Conservation (phyloP, 75 land plant species). For the Selaginella tamariscina region DNA sequence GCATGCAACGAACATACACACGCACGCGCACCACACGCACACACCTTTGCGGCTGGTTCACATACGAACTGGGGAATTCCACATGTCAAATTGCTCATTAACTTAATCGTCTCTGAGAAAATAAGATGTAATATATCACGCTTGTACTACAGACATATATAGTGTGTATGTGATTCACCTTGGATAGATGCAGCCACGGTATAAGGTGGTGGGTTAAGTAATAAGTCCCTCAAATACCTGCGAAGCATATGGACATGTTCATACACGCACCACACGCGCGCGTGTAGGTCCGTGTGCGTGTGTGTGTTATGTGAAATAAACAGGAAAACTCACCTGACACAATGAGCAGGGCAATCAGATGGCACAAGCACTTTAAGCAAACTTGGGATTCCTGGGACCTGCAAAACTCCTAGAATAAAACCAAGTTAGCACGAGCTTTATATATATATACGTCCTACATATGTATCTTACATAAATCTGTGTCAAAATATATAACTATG, state of each 20-base stretch:
- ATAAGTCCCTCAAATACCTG: conserved; percentile 64
- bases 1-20: too few species aligned
- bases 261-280: neutral
- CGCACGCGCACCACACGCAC: too few species aligned
- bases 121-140: too few species aligned
- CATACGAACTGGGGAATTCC: conserved; percentile 88
- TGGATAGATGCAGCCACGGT: conserved; percentile 50
- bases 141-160: neutral
- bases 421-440: too few species aligned
- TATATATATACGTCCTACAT: too few species aligned
- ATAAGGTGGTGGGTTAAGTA: conserved; percentile 69
- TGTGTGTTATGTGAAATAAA: too few species aligned
- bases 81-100: conserved; percentile 45
- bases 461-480: too few species aligned
- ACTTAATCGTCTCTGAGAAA: conserved; percentile 49
- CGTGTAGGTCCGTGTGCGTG: too few species aligned
- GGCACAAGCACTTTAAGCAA: conserved; percentile 74
- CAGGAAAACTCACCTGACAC: conserved; percentile 3
- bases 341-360: conserved; percentile 26
- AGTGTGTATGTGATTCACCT: conserved; percentile 24
- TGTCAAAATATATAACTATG: too few species aligned
- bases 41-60: conserved; percentile 67
- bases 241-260: neutral
- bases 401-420: conserved; percentile 44
- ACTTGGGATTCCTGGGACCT: conserved; percentile 77